Base-by-base conservation (phyloP, 2,329 filamentous ascomycete species). In the Penicillium sp. region DNA sequence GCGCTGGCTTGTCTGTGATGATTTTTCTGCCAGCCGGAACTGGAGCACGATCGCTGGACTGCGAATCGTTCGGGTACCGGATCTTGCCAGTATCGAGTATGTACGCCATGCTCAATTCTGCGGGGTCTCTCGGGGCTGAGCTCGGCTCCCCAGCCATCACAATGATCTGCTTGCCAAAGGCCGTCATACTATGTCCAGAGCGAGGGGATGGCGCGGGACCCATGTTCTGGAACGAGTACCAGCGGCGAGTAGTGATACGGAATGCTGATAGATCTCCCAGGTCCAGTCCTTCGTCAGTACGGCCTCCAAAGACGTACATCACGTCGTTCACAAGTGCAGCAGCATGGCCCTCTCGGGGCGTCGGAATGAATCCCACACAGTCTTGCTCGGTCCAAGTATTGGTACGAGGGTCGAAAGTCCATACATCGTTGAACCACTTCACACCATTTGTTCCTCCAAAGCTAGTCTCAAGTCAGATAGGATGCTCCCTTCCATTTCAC, bases 191-290 rank as follows among this genome's bases (percentile, higher is more conserved):
- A 76, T 99, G 95, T 1, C 95, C 95, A 16, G 94, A 98, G 62
- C 95, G 86, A 35, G 95, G 89, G 3, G 93, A 97, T 0, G 95
- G 95, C 1, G 93, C 96, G 3, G 93, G 93, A 0, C 95, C 95
- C 95, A 99, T 99, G 73, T 99, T 99, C 73, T 99, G 95, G 78
- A 99, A 99, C 38, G 95, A 99, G 76, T 98, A 99, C 95, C 95
- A 99, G 61, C 95, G 87, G 66, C 92, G 88, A 11, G 93, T 93
- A 0, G 89, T 87, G 69, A 91, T 91, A 53, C 88, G 84, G 76
- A 92, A 92, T 10, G 95, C 95, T 2, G 95, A 94, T 46, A 99
- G 83, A 76, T 99, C 95, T 37, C 94, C 95, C 4, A 99, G 81
- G 74, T 99, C 95, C 30, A 89, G 87, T 1, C 95, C 95, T 68